A percentile compares a stretch with the other conserved stretches of the same genome.
Evolutionary conservation across 2,329 filamentous ascomycete species (phyloP).

Genomic region (Diaporthe ilicicola): DNA sequence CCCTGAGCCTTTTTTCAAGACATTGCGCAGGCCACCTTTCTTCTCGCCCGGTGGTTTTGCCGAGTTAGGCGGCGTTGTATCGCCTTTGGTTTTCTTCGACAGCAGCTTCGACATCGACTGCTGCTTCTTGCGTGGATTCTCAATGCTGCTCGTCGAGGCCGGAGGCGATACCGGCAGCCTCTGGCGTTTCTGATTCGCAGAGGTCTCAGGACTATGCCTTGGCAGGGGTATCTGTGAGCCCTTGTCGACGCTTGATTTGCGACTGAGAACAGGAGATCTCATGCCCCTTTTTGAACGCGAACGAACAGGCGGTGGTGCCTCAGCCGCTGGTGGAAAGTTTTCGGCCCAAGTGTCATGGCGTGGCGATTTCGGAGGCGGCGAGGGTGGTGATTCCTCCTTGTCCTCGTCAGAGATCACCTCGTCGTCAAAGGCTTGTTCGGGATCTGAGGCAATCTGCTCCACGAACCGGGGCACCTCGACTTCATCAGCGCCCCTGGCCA

Average conservation of each 20-base stretch:
- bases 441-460: slow-evolving; percentile 40
- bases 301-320: not conserved
- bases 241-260: slow-evolving; percentile 12
- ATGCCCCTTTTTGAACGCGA: not conserved
- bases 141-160: slow-evolving; percentile 32
- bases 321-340: not conserved
- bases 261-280: not conserved
- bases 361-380: slow-evolving; percentile 36
- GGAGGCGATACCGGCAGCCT: slow-evolving; percentile 46
- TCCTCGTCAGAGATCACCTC: slow-evolving; percentile 37
- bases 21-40: slow-evolving; percentile 57
- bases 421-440: slow-evolving; percentile 40
- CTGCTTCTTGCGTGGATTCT: slow-evolving; percentile 35
- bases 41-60: slow-evolving; percentile 48
- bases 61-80: slow-evolving; percentile 17
- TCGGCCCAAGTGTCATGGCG: not conserved
- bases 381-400: slow-evolving; percentile 32
- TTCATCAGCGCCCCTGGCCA: slow-evolving; percentile 40
- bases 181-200: slow-evolving; percentile 57
- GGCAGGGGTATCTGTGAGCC: slow-evolving; percentile 37
- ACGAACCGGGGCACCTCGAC: slow-evolving; percentile 31
- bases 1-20: slow-evolving; percentile 58
- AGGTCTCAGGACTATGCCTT: slow-evolving; percentile 42
- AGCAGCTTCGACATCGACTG: slow-evolving; percentile 39
- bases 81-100: slow-evolving; percentile 42